Percentiles rank a stretch among this genome's conserved stretches.
Evolutionary conservation across 208 protist species (phyloP).

Genomic region (Crithidia acanthocephali): DNA sequence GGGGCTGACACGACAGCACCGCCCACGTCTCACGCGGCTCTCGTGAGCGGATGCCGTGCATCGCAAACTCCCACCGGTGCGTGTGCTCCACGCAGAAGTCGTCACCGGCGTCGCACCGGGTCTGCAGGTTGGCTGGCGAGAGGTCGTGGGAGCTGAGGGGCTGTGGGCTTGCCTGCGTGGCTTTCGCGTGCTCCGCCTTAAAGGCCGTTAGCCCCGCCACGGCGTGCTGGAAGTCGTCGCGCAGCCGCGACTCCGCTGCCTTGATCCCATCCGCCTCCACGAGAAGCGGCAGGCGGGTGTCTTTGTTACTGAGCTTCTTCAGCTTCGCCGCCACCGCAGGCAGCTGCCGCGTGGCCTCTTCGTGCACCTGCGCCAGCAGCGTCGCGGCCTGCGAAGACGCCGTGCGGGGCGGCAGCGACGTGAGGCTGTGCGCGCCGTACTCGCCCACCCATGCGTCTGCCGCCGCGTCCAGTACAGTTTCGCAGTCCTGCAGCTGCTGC

Average conservation of each 20-base stretch:
- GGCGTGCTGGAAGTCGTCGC: conserved; percentile 33
- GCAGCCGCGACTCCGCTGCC: conserved; percentile 26
- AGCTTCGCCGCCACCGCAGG: conserved; percentile 36
- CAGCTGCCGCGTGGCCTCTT: conserved; percentile 64
- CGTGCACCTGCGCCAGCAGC: conserved; percentile 42
- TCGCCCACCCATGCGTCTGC: conserved; percentile 26
- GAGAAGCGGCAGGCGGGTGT: conserved; percentile 49
- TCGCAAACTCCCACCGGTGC: conserved; percentile 77
- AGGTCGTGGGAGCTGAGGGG: conserved; percentile 30
- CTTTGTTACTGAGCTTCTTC: conserved; percentile 33
- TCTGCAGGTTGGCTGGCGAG: conserved; percentile 34
- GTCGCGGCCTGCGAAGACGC: conserved; percentile 64
- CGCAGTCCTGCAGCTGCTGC: conserved; percentile 43
- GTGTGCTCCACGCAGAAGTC: conserved; percentile 83
- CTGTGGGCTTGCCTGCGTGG: not conserved
- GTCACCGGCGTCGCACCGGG: conserved; percentile 43
- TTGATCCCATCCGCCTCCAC: conserved; percentile 64
- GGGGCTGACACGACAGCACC: conserved; percentile 73
- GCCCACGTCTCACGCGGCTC: conserved; percentile 68
- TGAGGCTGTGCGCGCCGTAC: conserved; percentile 17
- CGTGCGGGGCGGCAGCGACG: conserved; percentile 44
- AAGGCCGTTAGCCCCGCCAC: conserved; percentile 37
- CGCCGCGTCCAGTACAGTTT: conserved; percentile 38
- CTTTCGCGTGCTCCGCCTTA: conserved; percentile 9
- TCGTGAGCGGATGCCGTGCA: conserved; percentile 35